These are phyloP conservation scores for Lagerstroemia speciosa DNA, from an alignment of 345 rosid species.

Conservation along the genomic window DNA sequence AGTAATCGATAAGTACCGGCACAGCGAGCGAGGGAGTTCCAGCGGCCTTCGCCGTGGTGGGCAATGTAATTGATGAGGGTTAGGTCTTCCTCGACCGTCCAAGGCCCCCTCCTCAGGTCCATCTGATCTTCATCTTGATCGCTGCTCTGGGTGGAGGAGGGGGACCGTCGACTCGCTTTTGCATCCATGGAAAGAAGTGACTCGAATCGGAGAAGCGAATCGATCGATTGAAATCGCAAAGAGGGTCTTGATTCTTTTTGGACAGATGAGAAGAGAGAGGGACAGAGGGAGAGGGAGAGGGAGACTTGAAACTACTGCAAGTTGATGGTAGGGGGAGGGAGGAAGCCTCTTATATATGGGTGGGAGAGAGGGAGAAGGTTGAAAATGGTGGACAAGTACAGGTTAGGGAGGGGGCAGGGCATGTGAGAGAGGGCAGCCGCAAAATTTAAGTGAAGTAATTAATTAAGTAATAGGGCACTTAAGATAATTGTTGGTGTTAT, in stretches of 20 bases:
- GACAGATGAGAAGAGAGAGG: not conserved
- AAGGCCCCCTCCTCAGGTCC: constrained; percentile 78
- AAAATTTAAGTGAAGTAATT: constrained; percentile 6
- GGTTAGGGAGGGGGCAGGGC: not conserved
- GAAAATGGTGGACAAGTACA: constrained; percentile 4
- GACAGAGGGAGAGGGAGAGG: not conserved
- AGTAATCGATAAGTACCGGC: constrained; percentile 49
- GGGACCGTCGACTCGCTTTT: constrained; percentile 4
- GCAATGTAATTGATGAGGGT: constrained; percentile 78
- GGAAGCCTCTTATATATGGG: constrained; percentile 5
- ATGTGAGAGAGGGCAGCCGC: constrained; percentile 9
- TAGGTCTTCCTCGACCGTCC: constrained; percentile 87
- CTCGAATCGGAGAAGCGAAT: not conserved
- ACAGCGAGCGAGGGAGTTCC: constrained; percentile 78
- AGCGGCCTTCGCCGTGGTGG: constrained; percentile 83
- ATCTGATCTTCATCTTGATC: constrained; percentile 36
- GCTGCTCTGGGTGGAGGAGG: constrained; percentile 16
- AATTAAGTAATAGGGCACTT: constrained; percentile 1
- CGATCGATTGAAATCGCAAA: no score
- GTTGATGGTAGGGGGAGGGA: constrained; percentile 3
- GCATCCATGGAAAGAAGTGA: constrained; percentile 9
- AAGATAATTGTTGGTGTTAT: not conserved
- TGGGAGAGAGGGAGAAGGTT: constrained; percentile 6
- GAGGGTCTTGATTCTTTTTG: not conserved
- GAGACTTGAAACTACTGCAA: constrained; percentile 3